Evolutionary conservation across 768 basidiomycete genomes (phyloP), one percentile per base, ranked within the genome.

Genomic region (Ramaria sp.): DNA sequence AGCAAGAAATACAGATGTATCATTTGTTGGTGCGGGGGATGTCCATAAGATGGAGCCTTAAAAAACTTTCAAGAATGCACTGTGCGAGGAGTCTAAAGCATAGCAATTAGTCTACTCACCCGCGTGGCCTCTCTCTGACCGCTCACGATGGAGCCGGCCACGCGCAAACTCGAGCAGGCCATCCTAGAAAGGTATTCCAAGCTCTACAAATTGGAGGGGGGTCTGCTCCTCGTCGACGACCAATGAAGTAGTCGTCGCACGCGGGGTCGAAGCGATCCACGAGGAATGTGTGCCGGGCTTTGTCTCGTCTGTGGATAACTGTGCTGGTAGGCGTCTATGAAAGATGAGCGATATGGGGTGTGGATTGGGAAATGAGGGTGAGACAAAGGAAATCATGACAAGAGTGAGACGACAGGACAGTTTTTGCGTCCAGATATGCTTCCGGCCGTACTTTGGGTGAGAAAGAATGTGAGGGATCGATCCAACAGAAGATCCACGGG

Each of bases 121-220:
- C 70, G 54, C 42, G 50, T 57, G 0, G 66, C 71, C 57, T 73
- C 71, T 50, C 70, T 62, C 52, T 58, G 27, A 0, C 71, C 71
- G 51, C 66, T 68, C 34, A 65, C 59, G 10, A 67, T 61, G 16
- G 72, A 71, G 0, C 70, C 70, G 2, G 65, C 63, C 10, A 69
- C 68, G 30, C 60, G 71, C 72, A 22, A 68, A 73, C 4, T 68
- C 66, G 20, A 71, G 57, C 15, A 57, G 49, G 0, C 69, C 68
- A 1, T 49, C 62, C 66, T 67, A 70, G 36, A 64, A 57, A 1
- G 66, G 61, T 56, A 66, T 63, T 0, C 61, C 53, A 1, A 71
- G 61, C 58, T 69, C 61, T 24, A 69, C 59, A 45, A 68, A 70
- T 51, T 71, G 67, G 59, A 71, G 56, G 10, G 71, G 71, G 32